These are phyloP conservation scores for Roridomyces roridus DNA, from an alignment of 768 basidiomycete species.

Conservation along the genomic window DNA sequence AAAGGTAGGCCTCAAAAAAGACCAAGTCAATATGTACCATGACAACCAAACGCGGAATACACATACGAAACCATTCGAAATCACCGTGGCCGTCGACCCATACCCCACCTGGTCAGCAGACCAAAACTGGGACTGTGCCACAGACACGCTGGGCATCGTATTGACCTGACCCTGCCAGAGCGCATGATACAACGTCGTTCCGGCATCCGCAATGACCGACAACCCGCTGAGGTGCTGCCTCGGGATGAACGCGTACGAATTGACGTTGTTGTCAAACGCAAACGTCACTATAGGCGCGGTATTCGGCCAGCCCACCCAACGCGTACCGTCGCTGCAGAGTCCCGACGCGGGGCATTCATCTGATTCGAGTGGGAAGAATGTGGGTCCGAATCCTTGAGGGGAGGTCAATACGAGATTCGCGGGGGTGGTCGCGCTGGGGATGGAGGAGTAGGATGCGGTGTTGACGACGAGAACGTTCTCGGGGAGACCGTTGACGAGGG, in stretches of 20 bases:
- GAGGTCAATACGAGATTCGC: conserved; percentile 2
- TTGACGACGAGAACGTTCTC: neutral
- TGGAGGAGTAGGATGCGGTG: conserved; percentile 10
- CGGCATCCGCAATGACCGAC: neutral
- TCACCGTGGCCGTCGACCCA: conserved; percentile 17
- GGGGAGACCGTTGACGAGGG: neutral
- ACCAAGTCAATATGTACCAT: no score
- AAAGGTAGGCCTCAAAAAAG: conserved; percentile 13
- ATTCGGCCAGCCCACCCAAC: conserved; percentile 24
- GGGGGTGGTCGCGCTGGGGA: neutral
- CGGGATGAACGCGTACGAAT: conserved; percentile 17
- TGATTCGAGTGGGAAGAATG: conserved; percentile 13
- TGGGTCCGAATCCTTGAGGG: conserved; percentile 12
- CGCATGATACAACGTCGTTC: conserved; percentile 17
- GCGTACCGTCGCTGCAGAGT: conserved; percentile 13
- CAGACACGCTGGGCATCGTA: neutral
- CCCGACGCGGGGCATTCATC: conserved; percentile 18
- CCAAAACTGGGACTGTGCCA: conserved; percentile 14
- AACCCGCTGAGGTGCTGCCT: conserved; percentile 16
- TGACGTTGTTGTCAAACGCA: neutral
- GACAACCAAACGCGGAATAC: no score
- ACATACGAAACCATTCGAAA: conserved; percentile 11
- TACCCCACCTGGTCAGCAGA: conserved; percentile 14
- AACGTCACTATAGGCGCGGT: conserved; percentile 16
- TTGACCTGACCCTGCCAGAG: neutral